These are phyloP conservation scores for Naganishia vaughanmartiniae DNA, from an alignment of 768 basidiomycete species.

Conservation along the genomic window DNA sequence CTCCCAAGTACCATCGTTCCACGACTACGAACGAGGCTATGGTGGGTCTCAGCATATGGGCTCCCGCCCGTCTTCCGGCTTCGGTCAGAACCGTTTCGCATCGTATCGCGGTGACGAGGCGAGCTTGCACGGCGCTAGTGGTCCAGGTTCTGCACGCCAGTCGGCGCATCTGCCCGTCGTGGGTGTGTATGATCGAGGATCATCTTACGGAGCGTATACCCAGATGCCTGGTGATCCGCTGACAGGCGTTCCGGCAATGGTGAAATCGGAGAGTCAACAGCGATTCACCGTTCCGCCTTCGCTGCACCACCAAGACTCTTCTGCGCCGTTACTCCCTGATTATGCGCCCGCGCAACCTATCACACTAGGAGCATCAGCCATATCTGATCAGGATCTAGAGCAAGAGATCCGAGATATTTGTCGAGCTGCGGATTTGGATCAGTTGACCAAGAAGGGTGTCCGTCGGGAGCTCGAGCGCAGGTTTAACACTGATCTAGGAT, in stretches of 20 bases:
- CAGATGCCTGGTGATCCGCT: conserved; percentile 22
- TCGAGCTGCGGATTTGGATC: conserved; percentile 74
- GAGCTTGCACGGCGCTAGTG: conserved; percentile 1
- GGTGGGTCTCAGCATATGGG: conserved; percentile 41
- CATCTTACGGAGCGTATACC: conserved; percentile 7
- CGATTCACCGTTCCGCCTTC: neutral
- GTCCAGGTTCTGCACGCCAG: conserved; percentile 2
- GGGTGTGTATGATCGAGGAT: conserved; percentile 20
- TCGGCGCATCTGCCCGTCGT: conserved; percentile 21
- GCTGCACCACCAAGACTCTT: conserved; percentile 6
- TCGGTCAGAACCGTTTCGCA: conserved; percentile 18
- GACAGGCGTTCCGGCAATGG: conserved; percentile 14
- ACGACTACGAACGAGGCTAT: conserved; percentile 83
- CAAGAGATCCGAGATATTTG: conserved; percentile 67
- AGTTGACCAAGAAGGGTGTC: conserved; percentile 87
- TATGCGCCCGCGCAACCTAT: conserved; percentile 9
- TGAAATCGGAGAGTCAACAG: conserved; percentile 24
- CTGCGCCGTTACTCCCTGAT: conserved; percentile 34
- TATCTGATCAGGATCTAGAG: conserved; percentile 47
- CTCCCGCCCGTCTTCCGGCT: conserved; percentile 26
- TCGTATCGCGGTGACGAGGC: conserved; percentile 19
- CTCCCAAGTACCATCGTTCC: conserved; percentile 62
- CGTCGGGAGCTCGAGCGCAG: conserved; percentile 75
- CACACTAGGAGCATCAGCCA: conserved; percentile 33
- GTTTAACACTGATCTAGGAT: conserved; percentile 69